Evolutionary conservation across 1,284 basidiomycete genomes (phyloP).

Genomic region (Marasmius tenuissimus): DNA sequence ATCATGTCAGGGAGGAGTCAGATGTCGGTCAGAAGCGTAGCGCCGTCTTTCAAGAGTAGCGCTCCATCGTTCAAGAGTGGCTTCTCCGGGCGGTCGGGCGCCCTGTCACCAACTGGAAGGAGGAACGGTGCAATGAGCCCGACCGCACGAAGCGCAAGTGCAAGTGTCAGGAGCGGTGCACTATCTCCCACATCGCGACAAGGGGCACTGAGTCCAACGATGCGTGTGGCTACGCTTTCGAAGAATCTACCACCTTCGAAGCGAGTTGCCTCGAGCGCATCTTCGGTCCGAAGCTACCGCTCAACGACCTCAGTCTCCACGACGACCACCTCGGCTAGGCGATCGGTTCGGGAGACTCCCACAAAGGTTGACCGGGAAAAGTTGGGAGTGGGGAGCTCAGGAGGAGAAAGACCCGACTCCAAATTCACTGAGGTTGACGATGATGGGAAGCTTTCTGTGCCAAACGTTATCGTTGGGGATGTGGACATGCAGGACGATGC

Average conservation of each 20-base stretch:
- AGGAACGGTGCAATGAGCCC: background rate
- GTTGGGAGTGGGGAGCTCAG: background rate
- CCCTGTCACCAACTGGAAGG: background rate
- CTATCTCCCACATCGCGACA: background rate
- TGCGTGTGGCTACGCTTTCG: slow-evolving; percentile 12
- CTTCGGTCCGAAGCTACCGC: slow-evolving; percentile 2
- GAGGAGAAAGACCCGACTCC: slow-evolving; percentile 17
- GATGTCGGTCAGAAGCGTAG: background rate
- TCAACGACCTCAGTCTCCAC: background rate
- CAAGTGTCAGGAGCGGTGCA: slow-evolving; percentile 14
- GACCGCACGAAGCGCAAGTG: slow-evolving; percentile 10
- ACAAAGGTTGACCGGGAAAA: background rate
- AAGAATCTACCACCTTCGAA: slow-evolving; percentile 8
- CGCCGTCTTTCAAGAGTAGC: background rate
- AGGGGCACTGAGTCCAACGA: slow-evolving; percentile 7
- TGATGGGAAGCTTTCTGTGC: background rate
- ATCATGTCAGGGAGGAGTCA: background rate
- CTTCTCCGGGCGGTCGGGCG: background rate
- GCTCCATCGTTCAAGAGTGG: background rate
- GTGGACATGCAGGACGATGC: slow-evolving; percentile 2
- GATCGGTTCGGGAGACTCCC: background rate
- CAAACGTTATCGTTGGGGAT: background rate
- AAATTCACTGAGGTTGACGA: slow-evolving; percentile 10
- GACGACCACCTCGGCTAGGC: background rate
- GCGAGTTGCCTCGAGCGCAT: background rate